A percentile compares a stretch with the other conserved stretches of the same genome.
Evolutionary conservation across 305 asterid genomes (phyloP).

Genomic region (Fraxinus floribunda): DNA sequence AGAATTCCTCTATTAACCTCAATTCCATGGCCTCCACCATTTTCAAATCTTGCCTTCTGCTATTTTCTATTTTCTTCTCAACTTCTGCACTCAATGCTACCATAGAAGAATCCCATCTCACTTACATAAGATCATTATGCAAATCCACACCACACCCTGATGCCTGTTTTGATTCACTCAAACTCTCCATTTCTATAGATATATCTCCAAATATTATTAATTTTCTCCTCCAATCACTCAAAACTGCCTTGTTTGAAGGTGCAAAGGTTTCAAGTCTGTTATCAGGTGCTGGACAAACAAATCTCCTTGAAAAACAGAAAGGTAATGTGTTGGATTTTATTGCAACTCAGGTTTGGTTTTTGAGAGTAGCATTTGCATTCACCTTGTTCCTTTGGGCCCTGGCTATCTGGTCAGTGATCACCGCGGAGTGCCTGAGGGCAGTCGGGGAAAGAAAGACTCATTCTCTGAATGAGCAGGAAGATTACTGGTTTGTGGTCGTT

Average conservation of each 20-base stretch:
- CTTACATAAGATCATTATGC: conserved; percentile 45
- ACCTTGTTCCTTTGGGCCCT: background rate
- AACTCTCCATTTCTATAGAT: conserved; percentile 56
- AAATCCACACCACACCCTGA: conserved; percentile 64
- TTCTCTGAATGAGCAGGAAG: background rate
- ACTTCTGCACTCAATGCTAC: conserved; percentile 20
- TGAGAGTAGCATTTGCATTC: background rate
- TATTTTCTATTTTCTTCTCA: conserved; percentile 33
- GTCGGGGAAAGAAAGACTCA: background rate
- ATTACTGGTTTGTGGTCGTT: background rate
- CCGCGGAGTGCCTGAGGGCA: background rate
- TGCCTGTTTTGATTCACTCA: conserved; percentile 53
- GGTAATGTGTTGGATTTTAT: conserved; percentile 28
- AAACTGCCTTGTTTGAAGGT: conserved; percentile 54
- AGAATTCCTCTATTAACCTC: background rate
- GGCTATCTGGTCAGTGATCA: background rate
- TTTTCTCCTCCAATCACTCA: conserved; percentile 57
- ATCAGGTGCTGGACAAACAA: conserved; percentile 30
- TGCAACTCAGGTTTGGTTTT: background rate
- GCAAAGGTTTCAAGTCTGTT: conserved; percentile 45
- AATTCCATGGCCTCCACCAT: conserved; percentile 27
- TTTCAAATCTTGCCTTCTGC: conserved; percentile 21
- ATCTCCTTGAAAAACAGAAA: conserved; percentile 56
- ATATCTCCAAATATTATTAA: conserved; percentile 50
- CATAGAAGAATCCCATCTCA: conserved; percentile 18